Base-by-base conservation (phyloP, 441 rosid species). In the Eruca vesicaria region DNA sequence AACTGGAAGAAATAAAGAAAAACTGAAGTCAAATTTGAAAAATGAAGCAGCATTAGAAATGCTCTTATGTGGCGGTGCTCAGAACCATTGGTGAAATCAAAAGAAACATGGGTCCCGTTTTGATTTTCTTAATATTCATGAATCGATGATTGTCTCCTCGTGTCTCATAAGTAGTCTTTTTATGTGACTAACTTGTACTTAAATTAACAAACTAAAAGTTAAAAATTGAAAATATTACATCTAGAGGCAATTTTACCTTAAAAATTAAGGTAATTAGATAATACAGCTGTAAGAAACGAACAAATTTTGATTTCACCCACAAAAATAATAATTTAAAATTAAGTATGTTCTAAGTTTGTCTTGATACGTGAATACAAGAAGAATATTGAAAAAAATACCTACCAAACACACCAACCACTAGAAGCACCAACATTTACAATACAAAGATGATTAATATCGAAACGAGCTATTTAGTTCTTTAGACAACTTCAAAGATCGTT, bases 131-230 rank as follows among this genome's bases (percentile, higher is more conserved):
- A 71, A 66, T 72, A 72, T 78, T 77, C 73, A 38, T 41, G 77
- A 66, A 61, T 78, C 81, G 68, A 78, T 72, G 69, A 53, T 72
- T 67, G 81, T 72, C 70, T 71, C 80, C 68, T 60, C 64, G 10
- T 60, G 64, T 66, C 63, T 77, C 14, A 16, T 56, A 20, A 43
- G 12, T 16, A 43, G 7, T 5, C 19, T 18, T 14, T 43, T 12
- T 64, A 50, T 50, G 45, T 36, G 35, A 58, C 14, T n/a, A 8
- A 32, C 10, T 18, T 57, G 48, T 74, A 58, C 66, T 73, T 29
- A 8, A 16, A 6, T 7, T 64, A 36, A 66, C 78, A 15, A 48
- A 33, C 63, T 67, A 48, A 36, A 23, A 6, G 31, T 67, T 48
- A 7, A 2, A 58, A 5, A 28, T 28, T 57, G 7, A n/a, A n/a